Evolutionary conservation across 345 rosid genomes (phyloP).

Genomic region (Gossypioides kirkii): DNA sequence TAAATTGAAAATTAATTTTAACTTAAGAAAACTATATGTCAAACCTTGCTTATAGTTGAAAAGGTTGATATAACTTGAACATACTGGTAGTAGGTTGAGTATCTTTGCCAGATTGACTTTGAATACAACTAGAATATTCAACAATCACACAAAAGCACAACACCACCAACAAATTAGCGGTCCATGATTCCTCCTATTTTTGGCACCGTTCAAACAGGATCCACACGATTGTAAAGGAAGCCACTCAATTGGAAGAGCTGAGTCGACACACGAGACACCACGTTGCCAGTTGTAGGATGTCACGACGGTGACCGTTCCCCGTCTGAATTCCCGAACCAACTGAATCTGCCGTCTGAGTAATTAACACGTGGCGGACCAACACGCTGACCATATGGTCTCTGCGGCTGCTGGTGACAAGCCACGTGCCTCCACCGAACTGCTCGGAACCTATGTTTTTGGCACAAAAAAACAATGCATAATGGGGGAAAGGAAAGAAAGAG

Average conservation of each 20-base stretch:
- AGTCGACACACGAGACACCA: constrained; percentile 1
- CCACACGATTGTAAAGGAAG: not conserved
- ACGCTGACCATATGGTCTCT: not conserved
- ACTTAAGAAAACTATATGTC: too few relatives aligned
- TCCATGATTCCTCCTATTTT: not conserved
- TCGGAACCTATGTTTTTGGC: not conserved
- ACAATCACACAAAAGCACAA: not conserved
- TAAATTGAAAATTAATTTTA: too few relatives aligned
- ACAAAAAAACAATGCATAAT: not conserved
- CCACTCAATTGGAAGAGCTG: not conserved
- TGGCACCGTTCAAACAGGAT: not conserved
- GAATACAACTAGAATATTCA: not conserved
- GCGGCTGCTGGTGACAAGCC: not conserved
- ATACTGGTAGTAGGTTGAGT: too few relatives aligned
- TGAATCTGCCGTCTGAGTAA: not conserved
- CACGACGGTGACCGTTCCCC: not conserved
- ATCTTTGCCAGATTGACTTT: too few relatives aligned
- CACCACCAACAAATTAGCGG: not conserved
- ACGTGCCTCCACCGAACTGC: not conserved
- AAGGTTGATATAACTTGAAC: too few relatives aligned
- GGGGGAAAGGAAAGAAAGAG: not conserved
- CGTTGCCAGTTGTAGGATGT: not conserved
- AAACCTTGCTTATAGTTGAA: too few relatives aligned
- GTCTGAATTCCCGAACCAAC: not conserved
- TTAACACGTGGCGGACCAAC: not conserved